These are phyloP conservation scores for Ophiosphaerella korrae DNA, from an alignment of 2,329 filamentous ascomycete genomes.

Conservation along the genomic window DNA sequence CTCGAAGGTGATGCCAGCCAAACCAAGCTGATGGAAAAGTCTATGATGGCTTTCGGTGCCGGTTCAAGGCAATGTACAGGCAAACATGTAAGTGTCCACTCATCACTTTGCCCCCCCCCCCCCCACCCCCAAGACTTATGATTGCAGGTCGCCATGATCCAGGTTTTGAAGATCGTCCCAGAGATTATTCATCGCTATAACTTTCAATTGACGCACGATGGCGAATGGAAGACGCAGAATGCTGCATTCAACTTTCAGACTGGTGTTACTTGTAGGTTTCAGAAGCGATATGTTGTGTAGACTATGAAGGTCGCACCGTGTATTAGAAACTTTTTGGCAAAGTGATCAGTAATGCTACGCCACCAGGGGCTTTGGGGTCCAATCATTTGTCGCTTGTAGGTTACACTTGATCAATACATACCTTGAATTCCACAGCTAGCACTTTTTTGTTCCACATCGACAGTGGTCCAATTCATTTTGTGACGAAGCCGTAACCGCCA, in stretches of 20 bases:
- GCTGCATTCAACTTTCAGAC: slow-evolving; percentile 25
- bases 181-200: slow-evolving; percentile 9
- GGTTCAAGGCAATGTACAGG: slow-evolving; percentile 70
- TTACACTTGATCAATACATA: too few species aligned
- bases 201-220: slow-evolving; percentile 8
- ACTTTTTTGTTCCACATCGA: too few species aligned
- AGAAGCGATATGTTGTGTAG: too few species aligned
- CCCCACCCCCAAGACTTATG: slow-evolving; percentile 3
- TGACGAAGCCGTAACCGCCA: too few species aligned
- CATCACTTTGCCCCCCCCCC: background rate
- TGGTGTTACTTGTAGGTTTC: slow-evolving; percentile 13
- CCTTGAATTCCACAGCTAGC: too few species aligned
- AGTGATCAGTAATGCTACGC: too few species aligned
- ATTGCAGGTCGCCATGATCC: slow-evolving; percentile 13
- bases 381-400: too few species aligned
- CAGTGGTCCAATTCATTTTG: too few species aligned
- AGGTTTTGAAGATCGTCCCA: slow-evolving; percentile 12
- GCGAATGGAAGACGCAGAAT: slow-evolving; percentile 18
- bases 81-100: slow-evolving; percentile 51
- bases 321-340: too few species aligned
- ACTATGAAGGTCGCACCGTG: too few species aligned
- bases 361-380: too few species aligned
- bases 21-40: slow-evolving; percentile 67
- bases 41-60: slow-evolving; percentile 73
- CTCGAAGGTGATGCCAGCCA: slow-evolving; percentile 57